Conservation (phyloP, 306 rosid species). For the Pyrus betulifolia region DNA sequence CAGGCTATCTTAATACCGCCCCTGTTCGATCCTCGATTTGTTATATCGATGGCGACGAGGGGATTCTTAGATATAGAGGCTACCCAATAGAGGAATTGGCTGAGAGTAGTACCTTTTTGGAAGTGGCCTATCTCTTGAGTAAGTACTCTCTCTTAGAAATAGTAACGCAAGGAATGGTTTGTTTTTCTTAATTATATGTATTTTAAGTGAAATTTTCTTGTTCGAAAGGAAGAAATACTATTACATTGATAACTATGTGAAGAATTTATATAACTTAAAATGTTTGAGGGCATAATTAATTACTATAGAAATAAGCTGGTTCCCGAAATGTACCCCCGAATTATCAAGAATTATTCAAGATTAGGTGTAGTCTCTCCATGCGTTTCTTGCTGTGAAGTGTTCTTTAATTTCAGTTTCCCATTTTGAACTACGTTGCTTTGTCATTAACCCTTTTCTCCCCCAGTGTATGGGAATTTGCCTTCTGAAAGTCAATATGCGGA, state of each 20-base stretch:
- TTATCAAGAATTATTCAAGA: not conserved
- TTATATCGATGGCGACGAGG: slow-evolving; percentile 85
- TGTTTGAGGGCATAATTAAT: not conserved
- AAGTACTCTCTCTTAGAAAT: slow-evolving; percentile 9
- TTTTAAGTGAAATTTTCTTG: not conserved
- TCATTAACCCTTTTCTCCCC: not conserved
- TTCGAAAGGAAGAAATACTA: not conserved
- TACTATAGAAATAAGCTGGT: not conserved
- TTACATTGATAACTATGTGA: not conserved
- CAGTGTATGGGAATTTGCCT: slow-evolving; percentile 92
- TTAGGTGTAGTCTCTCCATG: not conserved
- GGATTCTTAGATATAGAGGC: slow-evolving; percentile 83
- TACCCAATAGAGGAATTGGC: slow-evolving; percentile 91
- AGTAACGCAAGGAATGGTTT: not conserved
- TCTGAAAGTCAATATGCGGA: slow-evolving; percentile 57
- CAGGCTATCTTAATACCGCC: slow-evolving; percentile 86
- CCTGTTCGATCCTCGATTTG: slow-evolving; percentile 76
- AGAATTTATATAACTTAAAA: not conserved
- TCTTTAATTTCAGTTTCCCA: not conserved
- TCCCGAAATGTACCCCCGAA: not conserved
- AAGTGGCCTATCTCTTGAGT: slow-evolving; percentile 82
- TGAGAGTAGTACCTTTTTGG: slow-evolving; percentile 63
- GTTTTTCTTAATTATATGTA: not conserved
- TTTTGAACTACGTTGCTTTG: not conserved
- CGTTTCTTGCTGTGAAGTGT: not conserved